Conservation (phyloP, 2,329 filamentous ascomycete species). For the Xylariales sp. region DNA sequence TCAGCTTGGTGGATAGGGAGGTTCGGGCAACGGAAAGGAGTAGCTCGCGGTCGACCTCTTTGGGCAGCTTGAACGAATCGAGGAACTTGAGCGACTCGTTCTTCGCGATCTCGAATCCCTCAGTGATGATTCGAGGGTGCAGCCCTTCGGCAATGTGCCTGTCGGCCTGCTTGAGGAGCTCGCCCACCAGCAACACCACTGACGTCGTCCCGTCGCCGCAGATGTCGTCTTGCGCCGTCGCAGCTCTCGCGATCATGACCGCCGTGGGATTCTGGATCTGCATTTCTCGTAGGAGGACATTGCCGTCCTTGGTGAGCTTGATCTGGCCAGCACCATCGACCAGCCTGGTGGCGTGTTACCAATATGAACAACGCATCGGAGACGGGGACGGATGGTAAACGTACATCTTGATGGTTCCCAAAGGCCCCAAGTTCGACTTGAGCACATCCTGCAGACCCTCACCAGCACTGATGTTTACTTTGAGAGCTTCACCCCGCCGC, state of each 20-base stretch:
- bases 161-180: slow-evolving; percentile 96
- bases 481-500: slow-evolving; percentile 94
- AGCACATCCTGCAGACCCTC: slow-evolving; percentile 92
- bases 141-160: slow-evolving; percentile 95
- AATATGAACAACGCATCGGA: not conserved
- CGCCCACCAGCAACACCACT: slow-evolving; percentile 89
- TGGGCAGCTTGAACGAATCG: slow-evolving; percentile 84
- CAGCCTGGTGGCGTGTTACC: slow-evolving; percentile 39
- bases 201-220: slow-evolving; percentile 97
- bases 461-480: slow-evolving; percentile 94
- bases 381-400: slow-evolving; percentile 17
- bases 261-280: slow-evolving; percentile 99
- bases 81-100: slow-evolving; percentile 91
- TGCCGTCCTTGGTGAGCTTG: slow-evolving; percentile 95
- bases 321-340: slow-evolving; percentile 75
- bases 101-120: slow-evolving; percentile 97
- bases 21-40: slow-evolving; percentile 90
- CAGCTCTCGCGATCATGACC: slow-evolving; percentile 76
- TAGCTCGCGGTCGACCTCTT: slow-evolving; percentile 88
- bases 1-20: slow-evolving; percentile 92
- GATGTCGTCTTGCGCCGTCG: slow-evolving; percentile 97
- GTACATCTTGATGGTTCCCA: slow-evolving; percentile 94
- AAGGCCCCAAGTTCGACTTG: slow-evolving; percentile 90
- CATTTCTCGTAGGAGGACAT: slow-evolving; percentile 73
- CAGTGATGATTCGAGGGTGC: slow-evolving; percentile 92